These are phyloP conservation scores for Lipomyces yamanashiensis DNA, from an alignment of 805 yeast species.

Conservation along the genomic window DNA sequence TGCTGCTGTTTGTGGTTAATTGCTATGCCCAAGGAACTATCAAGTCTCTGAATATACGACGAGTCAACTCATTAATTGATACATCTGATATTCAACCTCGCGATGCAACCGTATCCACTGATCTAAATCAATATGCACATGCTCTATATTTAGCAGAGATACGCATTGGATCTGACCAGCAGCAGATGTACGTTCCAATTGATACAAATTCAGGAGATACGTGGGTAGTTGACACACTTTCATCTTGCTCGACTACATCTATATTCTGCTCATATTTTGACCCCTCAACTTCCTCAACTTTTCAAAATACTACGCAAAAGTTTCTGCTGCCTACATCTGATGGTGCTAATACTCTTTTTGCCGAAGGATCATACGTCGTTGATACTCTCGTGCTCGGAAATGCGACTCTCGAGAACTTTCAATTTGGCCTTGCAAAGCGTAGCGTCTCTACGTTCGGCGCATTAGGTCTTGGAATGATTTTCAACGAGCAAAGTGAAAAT, in stretches of 20 bases:
- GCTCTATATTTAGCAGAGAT: slow-evolving; percentile 42
- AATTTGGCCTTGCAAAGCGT: slow-evolving; percentile 80
- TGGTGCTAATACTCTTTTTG: slow-evolving; percentile 53
- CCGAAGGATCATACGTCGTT: slow-evolving; percentile 65
- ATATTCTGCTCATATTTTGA: slow-evolving; percentile 42
- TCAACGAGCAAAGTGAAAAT: slow-evolving; percentile 39
- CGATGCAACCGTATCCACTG: not conserved
- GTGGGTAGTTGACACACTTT: slow-evolving; percentile 53
- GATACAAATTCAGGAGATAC: slow-evolving; percentile 81
- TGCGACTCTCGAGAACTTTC: slow-evolving; percentile 53
- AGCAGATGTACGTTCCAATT: slow-evolving; percentile 57
- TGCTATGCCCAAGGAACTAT: not conserved
- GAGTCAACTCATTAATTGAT: not conserved
- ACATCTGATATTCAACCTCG: not conserved
- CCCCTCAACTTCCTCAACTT: slow-evolving; percentile 41
- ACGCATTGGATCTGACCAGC: slow-evolving; percentile 60
- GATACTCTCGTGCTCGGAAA: slow-evolving; percentile 63
- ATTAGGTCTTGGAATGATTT: slow-evolving; percentile 49
- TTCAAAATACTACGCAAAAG: slow-evolving; percentile 18
- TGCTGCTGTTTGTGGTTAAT: not conserved
- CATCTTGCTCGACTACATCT: slow-evolving; percentile 41
- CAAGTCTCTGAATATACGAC: not conserved
- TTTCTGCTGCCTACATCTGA: slow-evolving; percentile 50
- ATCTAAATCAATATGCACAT: not conserved
- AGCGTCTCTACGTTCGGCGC: slow-evolving; percentile 63